Evolutionary conservation across 768 basidiomycete species (phyloP).

Genomic region (Lenzites betulinus): DNA sequence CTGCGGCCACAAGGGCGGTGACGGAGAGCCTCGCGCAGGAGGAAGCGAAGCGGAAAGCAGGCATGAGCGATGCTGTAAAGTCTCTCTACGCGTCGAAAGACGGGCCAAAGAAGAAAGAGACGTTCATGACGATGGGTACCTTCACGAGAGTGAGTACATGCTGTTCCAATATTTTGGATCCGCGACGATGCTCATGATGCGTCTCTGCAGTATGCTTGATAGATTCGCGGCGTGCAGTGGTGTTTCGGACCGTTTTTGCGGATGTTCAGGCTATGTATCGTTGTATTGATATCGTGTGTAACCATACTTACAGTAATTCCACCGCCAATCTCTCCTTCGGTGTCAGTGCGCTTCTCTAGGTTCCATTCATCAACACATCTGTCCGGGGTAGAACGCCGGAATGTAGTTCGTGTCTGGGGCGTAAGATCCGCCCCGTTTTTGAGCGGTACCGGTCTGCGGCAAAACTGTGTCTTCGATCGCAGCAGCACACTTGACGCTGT

Average conservation of each 20-base stretch:
- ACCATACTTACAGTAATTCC: neutral
- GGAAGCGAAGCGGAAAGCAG: conserved; percentile 79
- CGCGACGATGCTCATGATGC: neutral
- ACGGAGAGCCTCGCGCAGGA: conserved; percentile 73
- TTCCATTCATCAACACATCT: neutral
- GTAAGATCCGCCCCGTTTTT: too few species aligned
- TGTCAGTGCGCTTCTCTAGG: too few species aligned
- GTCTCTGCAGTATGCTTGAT: conserved; percentile 20
- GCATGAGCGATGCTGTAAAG: conserved; percentile 86
- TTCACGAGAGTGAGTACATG: conserved; percentile 77
- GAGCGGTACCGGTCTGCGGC: too few species aligned
- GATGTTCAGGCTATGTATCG: conserved; percentile 14
- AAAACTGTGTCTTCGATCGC: too few species aligned
- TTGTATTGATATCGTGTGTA: conserved; percentile 14
- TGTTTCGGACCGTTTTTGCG: conserved; percentile 10
- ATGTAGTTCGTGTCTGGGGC: too few species aligned
- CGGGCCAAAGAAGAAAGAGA: conserved; percentile 66
- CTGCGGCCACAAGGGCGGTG: conserved; percentile 65
- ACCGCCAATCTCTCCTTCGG: neutral
- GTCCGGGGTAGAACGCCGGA: neutral
- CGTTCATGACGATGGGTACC: conserved; percentile 90
- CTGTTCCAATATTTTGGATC: neutral
- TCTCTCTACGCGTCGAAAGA: conserved; percentile 70
- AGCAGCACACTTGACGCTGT: too few species aligned
- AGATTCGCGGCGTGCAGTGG: neutral